phyloP scores from a whole-genome alignment of 2,329 filamentous ascomycete species.

The Phialemoniopsis sp. region DNA sequence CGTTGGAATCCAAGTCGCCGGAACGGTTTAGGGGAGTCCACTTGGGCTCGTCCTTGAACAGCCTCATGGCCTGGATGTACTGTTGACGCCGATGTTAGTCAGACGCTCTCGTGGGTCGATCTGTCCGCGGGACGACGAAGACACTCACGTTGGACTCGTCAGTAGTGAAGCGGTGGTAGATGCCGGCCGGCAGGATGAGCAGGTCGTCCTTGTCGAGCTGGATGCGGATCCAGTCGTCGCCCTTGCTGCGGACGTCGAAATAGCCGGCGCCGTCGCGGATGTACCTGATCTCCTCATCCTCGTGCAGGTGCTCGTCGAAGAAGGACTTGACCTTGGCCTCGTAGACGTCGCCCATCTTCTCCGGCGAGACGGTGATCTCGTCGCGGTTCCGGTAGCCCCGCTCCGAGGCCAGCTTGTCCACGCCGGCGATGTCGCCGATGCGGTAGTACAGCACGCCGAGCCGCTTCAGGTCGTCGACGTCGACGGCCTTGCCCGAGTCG shows the following conservation, averaged over 20 bases:
- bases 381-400: constrained; percentile 93
- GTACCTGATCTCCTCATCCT: constrained; percentile 98
- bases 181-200: constrained; percentile 89
- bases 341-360: constrained; percentile 80
- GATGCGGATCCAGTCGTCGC: constrained; percentile 88
- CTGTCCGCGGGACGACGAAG: no score
- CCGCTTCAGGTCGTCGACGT: constrained; percentile 59
- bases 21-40: constrained; percentile 91
- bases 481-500: constrained; percentile 72
- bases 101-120: constrained; percentile 2
- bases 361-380: constrained; percentile 83
- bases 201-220: constrained; percentile 80
- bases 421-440: constrained; percentile 58
- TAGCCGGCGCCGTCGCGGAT: constrained; percentile 84
- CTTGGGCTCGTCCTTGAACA: constrained; percentile 98
- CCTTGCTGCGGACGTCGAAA: constrained; percentile 83
- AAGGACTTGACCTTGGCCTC: constrained; percentile 92
- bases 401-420: constrained; percentile 69
- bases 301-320: constrained; percentile 93
- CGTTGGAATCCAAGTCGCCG: constrained; percentile 72
- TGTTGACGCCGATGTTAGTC: constrained; percentile 26
- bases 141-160: constrained; percentile 79
- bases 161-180: constrained; percentile 97
- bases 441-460: constrained; percentile 80
- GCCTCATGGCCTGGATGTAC: constrained; percentile 93